Evolutionary conservation across 306 rosid genomes (phyloP), one percentile per base, ranked within the genome.

Genomic region (Vicia sativa): DNA sequence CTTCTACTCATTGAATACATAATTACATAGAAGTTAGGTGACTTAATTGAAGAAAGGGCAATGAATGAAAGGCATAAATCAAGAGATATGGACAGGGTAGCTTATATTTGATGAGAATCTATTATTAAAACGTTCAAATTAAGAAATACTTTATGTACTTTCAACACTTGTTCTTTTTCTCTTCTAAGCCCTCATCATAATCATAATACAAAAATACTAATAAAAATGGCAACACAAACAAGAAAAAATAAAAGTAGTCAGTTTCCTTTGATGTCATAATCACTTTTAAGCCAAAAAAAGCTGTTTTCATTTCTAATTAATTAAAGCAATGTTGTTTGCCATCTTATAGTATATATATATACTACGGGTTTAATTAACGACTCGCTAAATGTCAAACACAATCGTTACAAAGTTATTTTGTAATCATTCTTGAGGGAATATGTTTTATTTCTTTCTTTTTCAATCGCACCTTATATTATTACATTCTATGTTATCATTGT

Each of bases 71-170:
- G 58, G 41, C 72, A 75, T 76, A 68, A 77, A 72, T 64, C 26
- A 28, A 37, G n/a, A 73, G 58, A 68, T 76, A 68, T 68, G 65
- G 66, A 77, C 39, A 42, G 0, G 31, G 55, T 69, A 56, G 65
- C 77, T 80, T 75, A 75, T 65, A 72, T 81, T 76, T 70, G 66
- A 71, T 76, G 70, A 74, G 68, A 79, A 77, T 84, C 65, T 25
- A 86, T 86, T 53, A 67, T 75, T 65, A 14, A 78, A 64, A 59
- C 86, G 77, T 86, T 70, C 79, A 83, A 80, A 74, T 78, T 75
- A 83, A 78, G 91, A 55, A 75, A 86, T 49, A 64, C 70, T 70
- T 77, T 80, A 79, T 77, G 76, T 80, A 79, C 80, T 79, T 74
- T 59, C 66, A 65, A 68, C 65, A 25, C 78, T 62, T 72, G 73